These are phyloP conservation scores for Ceratobasidium sp. DNA, from an alignment of 1,284 basidiomycete genomes.

Conservation along the genomic window DNA sequence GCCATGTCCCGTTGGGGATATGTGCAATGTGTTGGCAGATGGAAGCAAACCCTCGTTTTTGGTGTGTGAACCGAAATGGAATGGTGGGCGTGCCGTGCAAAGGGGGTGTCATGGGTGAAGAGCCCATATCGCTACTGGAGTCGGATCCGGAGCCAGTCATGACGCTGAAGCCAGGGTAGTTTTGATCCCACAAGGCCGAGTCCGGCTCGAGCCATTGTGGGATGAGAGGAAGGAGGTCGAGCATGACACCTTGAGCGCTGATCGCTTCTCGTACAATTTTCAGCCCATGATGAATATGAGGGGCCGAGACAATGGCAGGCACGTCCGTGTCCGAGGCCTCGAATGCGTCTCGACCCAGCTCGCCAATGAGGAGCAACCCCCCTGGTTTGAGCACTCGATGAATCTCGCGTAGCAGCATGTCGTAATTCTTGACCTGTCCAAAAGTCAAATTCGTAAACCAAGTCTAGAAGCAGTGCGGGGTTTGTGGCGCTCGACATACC, in stretches of 20 bases:
- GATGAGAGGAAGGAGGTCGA: not conserved
- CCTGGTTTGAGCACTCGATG: slow-evolving; percentile 23
- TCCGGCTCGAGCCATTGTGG: slow-evolving; percentile 11
- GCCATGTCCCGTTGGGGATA: slow-evolving; percentile 13
- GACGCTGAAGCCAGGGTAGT: not conserved
- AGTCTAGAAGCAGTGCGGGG: not conserved
- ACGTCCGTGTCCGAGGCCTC: slow-evolving; percentile 17
- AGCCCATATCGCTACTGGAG: not conserved
- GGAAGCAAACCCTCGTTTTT: slow-evolving; percentile 9
- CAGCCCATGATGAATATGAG: not conserved
- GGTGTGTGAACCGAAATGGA: not conserved
- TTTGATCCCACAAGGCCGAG: not conserved
- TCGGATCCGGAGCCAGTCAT: not conserved
- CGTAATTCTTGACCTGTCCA: slow-evolving; percentile 28
- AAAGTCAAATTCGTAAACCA: not conserved
- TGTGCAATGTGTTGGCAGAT: not conserved
- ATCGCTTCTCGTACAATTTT: slow-evolving; percentile 2
- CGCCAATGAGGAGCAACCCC: slow-evolving; percentile 12
- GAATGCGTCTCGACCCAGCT: not conserved
- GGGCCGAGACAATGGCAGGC: not conserved
- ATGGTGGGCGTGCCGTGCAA: not conserved
- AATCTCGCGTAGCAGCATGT: slow-evolving; percentile 29
- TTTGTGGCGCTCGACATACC: not conserved
- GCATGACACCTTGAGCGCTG: slow-evolving; percentile 6
- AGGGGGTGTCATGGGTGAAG: not conserved